phyloP scores from a whole-genome alignment of 352 stramenopile species.

The Thraustotheca clavata region DNA sequence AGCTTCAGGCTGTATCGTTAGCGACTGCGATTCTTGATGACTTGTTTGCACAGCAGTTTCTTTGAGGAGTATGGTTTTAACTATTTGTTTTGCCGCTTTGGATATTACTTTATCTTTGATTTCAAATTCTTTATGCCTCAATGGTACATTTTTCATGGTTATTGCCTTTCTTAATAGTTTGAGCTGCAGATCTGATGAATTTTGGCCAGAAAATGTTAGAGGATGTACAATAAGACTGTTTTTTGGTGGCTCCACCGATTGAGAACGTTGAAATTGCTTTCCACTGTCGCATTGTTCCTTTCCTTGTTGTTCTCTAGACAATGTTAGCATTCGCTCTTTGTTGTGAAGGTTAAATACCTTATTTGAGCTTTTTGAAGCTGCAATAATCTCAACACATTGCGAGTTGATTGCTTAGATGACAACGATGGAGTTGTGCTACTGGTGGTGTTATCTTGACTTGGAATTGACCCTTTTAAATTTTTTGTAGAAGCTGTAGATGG shows the following conservation, averaged over 20 bases:
- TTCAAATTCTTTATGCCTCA: not conserved
- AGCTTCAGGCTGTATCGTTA: no score
- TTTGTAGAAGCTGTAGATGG: not conserved
- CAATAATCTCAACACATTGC: conserved; percentile 13
- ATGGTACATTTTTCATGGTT: not conserved
- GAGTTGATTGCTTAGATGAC: not conserved
- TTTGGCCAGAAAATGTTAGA: not conserved
- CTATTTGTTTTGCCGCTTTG: no score
- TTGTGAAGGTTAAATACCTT: not conserved
- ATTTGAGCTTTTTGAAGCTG: conserved; percentile 16
- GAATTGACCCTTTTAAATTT: not conserved
- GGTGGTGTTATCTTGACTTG: not conserved
- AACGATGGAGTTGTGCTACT: not conserved
- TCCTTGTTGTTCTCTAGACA: not conserved
- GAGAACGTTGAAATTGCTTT: not conserved
- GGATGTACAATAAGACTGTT: not conserved
- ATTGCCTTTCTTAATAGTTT: conserved; percentile 12
- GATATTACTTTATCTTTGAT: no score
- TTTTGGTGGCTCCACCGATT: not conserved
- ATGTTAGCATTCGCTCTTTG: no score
- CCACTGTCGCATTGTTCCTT: not conserved
- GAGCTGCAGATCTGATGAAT: not conserved
- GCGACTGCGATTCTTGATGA: no score
- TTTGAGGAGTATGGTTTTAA: no score
- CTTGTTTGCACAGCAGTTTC: no score